Conservation (phyloP, 495 filamentous ascomycete species). For the Penicillium pulvis region DNA sequence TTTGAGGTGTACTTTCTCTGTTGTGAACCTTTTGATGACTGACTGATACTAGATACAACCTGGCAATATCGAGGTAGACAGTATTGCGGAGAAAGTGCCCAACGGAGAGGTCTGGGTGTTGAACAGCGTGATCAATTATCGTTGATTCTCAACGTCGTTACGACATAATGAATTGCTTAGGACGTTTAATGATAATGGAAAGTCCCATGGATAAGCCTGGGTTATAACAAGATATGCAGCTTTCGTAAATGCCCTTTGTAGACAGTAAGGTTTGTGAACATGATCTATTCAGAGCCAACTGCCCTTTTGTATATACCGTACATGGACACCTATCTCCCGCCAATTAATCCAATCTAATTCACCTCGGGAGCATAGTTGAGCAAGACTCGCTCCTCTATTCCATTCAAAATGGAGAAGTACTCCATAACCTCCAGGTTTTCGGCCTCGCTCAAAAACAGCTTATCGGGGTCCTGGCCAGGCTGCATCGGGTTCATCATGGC, state of each 20-base stretch:
- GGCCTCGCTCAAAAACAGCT: conserved; percentile 85
- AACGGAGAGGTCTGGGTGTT: conserved; percentile 89
- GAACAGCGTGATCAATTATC: conserved; percentile 66
- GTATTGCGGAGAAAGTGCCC: conserved; percentile 67
- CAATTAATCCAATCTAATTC: conserved; percentile 17
- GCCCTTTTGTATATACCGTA: conserved; percentile 15
- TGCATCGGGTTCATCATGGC: conserved; percentile 76
- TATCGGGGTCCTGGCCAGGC: conserved; percentile 92
- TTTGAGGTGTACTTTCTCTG: conserved; percentile 10
- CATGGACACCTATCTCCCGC: conserved; percentile 3
- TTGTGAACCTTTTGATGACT: background rate
- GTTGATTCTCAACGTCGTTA: conserved; percentile 10
- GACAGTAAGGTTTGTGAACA: background rate
- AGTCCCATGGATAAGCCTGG: background rate
- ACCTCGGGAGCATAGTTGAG: conserved; percentile 38
- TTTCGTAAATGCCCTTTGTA: background rate
- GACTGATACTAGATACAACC: conserved; percentile 68
- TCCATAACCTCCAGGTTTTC: conserved; percentile 96
- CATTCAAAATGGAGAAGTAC: conserved; percentile 86
- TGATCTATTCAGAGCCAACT: conserved; percentile 4
- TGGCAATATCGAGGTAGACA: conserved; percentile 71
- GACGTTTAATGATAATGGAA: conserved; percentile 18
- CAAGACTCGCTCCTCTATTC: conserved; percentile 82
- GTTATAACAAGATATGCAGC: background rate
- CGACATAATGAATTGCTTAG: conserved; percentile 12